Conservation (phyloP, 1,139 yeast genomes). For the Geotrichum siamense region DNA sequence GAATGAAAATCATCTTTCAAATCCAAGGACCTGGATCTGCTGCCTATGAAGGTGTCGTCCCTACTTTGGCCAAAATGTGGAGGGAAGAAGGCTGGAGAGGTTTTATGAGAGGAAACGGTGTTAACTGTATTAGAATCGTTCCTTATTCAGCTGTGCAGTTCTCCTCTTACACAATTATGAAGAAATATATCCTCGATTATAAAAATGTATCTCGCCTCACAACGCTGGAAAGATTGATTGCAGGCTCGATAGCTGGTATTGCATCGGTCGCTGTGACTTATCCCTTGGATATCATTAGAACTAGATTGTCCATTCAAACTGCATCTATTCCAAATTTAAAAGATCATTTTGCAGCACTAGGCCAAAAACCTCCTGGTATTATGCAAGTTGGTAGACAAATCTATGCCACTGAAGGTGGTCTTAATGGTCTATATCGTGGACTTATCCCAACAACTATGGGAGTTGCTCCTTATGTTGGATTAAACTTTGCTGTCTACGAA, state of each 20-base stretch:
- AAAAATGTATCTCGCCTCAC: constrained; percentile 28
- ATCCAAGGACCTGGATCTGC: constrained; percentile 71
- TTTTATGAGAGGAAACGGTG: constrained; percentile 79
- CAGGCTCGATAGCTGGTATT: constrained; percentile 81
- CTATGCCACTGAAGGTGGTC: constrained; percentile 72
- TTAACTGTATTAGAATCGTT: constrained; percentile 81
- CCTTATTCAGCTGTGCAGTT: constrained; percentile 97
- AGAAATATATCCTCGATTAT: constrained; percentile 31
- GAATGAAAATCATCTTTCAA: constrained; percentile 87
- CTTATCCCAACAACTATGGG: constrained; percentile 83
- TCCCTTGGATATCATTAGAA: constrained; percentile 86
- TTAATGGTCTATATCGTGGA: constrained; percentile 73
- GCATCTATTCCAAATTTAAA: constrained; percentile 56
- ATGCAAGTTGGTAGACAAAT: constrained; percentile 51
- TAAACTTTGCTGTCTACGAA: constrained; percentile 88
- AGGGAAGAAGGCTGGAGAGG: constrained; percentile 87
- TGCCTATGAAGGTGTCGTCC: constrained; percentile 58
- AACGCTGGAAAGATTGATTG: constrained; percentile 53
- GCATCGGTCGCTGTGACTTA: constrained; percentile 78
- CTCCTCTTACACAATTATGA: constrained; percentile 71
- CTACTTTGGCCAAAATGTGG: constrained; percentile 74
- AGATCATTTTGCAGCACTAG: constrained; percentile 37
- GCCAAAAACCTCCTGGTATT: constrained; percentile 55
- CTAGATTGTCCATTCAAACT: constrained; percentile 82
- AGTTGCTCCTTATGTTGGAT: constrained; percentile 93